Evolutionary conservation across 1,139 yeast genomes (phyloP).

Genomic region (Ashbya aceris): DNA sequence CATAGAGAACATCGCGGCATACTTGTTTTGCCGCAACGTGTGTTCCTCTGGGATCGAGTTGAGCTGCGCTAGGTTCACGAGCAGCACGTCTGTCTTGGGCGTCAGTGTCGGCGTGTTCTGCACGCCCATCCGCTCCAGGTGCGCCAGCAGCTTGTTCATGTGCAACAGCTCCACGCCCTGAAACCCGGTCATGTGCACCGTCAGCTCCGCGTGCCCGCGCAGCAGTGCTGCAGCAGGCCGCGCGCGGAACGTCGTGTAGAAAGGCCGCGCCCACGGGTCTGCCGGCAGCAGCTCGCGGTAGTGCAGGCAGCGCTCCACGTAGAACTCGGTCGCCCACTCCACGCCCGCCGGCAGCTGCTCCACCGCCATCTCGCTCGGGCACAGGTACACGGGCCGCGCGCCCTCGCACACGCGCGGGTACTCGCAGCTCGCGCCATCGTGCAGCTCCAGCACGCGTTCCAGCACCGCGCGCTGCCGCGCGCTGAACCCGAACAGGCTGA

Average conservation of each 20-base stretch:
- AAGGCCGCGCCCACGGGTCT: conserved; percentile 72
- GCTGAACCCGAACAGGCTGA: conserved; percentile 11
- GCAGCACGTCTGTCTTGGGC: conserved; percentile 48
- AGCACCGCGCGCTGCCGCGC: conserved; percentile 16
- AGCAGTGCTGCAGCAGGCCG: conserved; percentile 10
- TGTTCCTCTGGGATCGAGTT: conserved; percentile 28
- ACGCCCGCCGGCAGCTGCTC: conserved; percentile 2
- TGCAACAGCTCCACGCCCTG: conserved; percentile 77
- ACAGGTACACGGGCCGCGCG: conserved; percentile 3
- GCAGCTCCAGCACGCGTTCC: conserved; percentile 19
- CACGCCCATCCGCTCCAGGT: conserved; percentile 40
- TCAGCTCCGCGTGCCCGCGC: conserved; percentile 27
- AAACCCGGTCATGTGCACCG: conserved; percentile 69
- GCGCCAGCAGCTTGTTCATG: conserved; percentile 49
- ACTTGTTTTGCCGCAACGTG: conserved; percentile 25
- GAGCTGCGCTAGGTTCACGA: conserved; percentile 44
- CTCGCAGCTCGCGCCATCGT: conserved; percentile 16
- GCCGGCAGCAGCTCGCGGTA: conserved; percentile 39
- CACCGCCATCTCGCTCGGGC: conserved; percentile 6
- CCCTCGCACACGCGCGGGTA: neutral
- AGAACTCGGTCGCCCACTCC: conserved; percentile 63
- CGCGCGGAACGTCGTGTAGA: conserved; percentile 33
- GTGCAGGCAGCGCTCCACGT: conserved; percentile 67
- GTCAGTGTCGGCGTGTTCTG: conserved; percentile 44
- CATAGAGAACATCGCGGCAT: conserved; percentile 21